These are phyloP conservation scores for Dothistroma pini DNA, from an alignment of 2,329 filamentous ascomycete species.

Conservation along the genomic window DNA sequence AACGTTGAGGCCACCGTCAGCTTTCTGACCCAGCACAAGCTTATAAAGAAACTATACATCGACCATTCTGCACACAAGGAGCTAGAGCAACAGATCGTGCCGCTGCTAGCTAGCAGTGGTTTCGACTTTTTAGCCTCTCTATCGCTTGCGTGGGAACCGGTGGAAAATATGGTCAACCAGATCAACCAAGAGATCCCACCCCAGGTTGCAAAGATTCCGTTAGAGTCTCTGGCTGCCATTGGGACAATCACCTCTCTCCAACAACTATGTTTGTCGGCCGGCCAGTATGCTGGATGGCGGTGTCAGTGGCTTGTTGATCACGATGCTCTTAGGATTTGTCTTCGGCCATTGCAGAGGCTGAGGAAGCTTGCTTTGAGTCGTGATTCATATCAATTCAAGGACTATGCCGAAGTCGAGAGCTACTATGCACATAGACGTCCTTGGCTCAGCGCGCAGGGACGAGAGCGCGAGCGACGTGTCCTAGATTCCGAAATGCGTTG, in stretches of 20 bases:
- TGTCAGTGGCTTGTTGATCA: conserved; percentile 5
- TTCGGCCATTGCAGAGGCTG: background rate
- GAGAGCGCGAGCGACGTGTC: background rate
- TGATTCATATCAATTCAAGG: background rate
- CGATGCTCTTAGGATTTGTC: background rate
- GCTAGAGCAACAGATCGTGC: background rate
- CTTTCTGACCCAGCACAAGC: background rate
- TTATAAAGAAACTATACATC: background rate
- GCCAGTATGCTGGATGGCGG: background rate
- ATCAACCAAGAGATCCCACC: background rate
- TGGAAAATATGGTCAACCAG: background rate
- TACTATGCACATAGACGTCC: background rate
- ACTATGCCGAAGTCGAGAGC: background rate
- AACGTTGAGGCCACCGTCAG: background rate
- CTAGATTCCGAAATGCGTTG: background rate
- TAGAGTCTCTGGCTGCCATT: background rate
- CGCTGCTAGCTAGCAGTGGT: background rate
- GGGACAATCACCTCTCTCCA: background rate
- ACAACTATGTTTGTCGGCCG: background rate
- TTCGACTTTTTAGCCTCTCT: background rate
- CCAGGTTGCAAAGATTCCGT: background rate
- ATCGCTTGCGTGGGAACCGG: background rate
- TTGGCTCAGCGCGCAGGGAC: background rate
- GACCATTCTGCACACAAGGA: background rate
- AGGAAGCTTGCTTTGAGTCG: background rate